Conservation (phyloP, 78 protist species). For the Salpingoeca rosetta region DNA sequence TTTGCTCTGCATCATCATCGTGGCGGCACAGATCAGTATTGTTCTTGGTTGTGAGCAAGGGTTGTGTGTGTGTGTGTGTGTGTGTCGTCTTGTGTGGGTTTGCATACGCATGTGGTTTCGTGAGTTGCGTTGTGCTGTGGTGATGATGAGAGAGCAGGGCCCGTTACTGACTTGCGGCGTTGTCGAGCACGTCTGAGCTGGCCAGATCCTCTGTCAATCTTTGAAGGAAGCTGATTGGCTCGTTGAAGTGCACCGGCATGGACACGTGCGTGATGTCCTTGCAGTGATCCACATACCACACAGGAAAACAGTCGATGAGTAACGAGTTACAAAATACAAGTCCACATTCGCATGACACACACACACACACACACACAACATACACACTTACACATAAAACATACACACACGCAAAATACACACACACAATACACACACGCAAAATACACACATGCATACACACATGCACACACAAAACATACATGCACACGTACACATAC, state of each 20-base stretch:
- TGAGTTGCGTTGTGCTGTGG: not conserved
- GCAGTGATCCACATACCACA: too few species aligned
- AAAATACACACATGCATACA: too few species aligned
- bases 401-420: too few species aligned
- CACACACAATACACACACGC: too few species aligned
- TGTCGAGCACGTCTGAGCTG: constrained; percentile 13
- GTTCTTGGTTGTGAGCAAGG: not conserved
- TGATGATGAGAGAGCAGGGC: not conserved
- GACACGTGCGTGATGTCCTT: constrained; percentile 21
- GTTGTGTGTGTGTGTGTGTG: not conserved
- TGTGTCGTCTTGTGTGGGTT: not conserved
- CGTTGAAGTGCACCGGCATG: constrained; percentile 31
- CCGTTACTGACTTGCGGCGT: not conserved
- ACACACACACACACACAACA: too few species aligned
- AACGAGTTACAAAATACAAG: too few species aligned
- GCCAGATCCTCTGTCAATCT: constrained; percentile 25
- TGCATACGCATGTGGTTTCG: not conserved
- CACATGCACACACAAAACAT: too few species aligned
- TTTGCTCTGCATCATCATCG: not conserved
- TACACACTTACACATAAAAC: too few species aligned
- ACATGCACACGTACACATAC: not conserved
- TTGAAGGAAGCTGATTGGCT: constrained; percentile 21
- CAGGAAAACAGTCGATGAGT: too few species aligned
- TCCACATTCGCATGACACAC: too few species aligned
- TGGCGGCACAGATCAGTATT: too few species aligned